Conservation (phyloP, 192 early-diverging fungal species). For the Coemansia sp. region DNA sequence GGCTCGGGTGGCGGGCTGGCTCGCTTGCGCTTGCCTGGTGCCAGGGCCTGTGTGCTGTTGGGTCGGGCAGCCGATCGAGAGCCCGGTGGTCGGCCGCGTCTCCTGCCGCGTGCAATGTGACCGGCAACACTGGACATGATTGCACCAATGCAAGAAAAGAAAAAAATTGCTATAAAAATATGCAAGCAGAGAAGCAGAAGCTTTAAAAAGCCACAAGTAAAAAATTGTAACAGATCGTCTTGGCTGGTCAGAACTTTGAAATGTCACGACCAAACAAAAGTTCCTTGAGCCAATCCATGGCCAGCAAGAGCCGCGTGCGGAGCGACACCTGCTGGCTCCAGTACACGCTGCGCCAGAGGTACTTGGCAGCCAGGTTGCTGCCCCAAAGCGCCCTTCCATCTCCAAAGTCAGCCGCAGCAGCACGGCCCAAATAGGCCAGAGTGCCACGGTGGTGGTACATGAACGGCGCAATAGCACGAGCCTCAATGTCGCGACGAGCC, state of each 20-base stretch:
- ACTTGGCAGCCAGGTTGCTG: conserved; percentile 52
- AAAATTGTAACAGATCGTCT: background rate
- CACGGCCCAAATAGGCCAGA: conserved; percentile 65
- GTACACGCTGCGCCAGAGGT: conserved; percentile 54
- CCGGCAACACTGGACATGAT: conserved; percentile 15
- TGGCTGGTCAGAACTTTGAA: conserved; percentile 41
- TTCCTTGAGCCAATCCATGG: conserved; percentile 90
- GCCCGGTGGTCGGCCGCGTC: conserved; percentile 49
- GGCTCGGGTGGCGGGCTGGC: background rate
- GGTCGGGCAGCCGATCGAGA: conserved; percentile 4
- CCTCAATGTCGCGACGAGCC: conserved; percentile 9
- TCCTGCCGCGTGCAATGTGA: conserved; percentile 25
- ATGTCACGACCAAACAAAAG: conserved; percentile 87
- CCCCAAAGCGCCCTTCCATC: conserved; percentile 40
- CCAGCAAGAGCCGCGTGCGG: conserved; percentile 76
- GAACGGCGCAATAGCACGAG: conserved; percentile 55
- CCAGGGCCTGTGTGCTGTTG: background rate
- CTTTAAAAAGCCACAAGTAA: background rate
- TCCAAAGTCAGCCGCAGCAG: conserved; percentile 53
- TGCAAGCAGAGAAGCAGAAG: background rate
- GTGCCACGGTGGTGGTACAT: conserved; percentile 66
- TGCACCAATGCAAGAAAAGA: background rate
- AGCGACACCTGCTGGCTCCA: conserved; percentile 62
- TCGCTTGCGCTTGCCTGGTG: background rate
- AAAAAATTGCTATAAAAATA: background rate